A percentile compares a stretch with the other conserved stretches of the same genome.
These are phyloP conservation scores for Monotropa hypopitys DNA, from an alignment of 179 eudicot genomes.

Conservation along the genomic window DNA sequence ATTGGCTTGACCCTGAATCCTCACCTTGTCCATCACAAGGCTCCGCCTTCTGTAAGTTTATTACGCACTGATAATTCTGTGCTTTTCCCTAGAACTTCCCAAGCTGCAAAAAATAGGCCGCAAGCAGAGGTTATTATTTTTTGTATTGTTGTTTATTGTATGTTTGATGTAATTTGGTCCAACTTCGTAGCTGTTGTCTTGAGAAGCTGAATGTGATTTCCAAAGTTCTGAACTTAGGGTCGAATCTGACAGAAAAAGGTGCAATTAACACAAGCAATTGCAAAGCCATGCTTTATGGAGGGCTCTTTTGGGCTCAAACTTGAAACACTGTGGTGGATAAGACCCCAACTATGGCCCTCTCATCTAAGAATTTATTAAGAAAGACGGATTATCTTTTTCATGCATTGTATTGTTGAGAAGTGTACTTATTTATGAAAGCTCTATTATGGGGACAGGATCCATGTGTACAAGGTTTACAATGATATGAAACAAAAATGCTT, in stretches of 20 bases:
- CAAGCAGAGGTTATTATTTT: not conserved
- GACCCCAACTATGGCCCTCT: not conserved
- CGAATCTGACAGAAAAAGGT: not conserved
- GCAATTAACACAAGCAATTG: not conserved
- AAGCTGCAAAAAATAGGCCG: not conserved
- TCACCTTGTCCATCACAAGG: slow-evolving; percentile 69
- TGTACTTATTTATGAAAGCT: too few relatives aligned
- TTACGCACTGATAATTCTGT: not conserved
- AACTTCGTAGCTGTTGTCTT: not conserved
- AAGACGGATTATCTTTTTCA: not conserved
- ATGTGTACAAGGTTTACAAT: not conserved
- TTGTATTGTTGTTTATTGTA: not conserved
- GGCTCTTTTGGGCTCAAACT: not conserved
- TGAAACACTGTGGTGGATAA: not conserved
- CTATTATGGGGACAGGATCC: not conserved
- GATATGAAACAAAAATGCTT: not conserved
- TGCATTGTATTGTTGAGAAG: not conserved
- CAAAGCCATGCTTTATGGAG: too few relatives aligned
- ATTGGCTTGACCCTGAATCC: slow-evolving; percentile 89
- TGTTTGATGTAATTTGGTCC: not conserved
- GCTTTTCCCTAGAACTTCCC: slow-evolving; percentile 1
- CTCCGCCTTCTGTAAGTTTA: slow-evolving; percentile 68
- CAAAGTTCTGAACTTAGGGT: not conserved
- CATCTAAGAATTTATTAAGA: not conserved
- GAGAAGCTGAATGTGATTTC: not conserved